These are phyloP conservation scores for Kluyveromyces siamensis DNA, from an alignment of 805 yeast species.

Conservation along the genomic window DNA sequence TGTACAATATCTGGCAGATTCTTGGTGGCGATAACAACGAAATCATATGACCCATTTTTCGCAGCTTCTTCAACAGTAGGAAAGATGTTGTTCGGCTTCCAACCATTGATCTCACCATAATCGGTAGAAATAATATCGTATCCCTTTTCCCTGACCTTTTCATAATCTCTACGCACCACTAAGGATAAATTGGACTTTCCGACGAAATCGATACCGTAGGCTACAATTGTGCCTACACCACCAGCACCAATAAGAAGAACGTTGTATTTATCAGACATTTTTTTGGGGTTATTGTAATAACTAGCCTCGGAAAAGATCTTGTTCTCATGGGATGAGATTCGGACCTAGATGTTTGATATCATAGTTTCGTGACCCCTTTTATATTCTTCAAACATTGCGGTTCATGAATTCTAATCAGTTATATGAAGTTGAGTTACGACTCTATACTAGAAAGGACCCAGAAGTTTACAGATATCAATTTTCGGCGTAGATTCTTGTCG, in stretches of 20 bases:
- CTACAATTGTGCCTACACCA: slow-evolving; percentile 71
- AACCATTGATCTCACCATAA: slow-evolving; percentile 42
- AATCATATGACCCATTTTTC: slow-evolving; percentile 37
- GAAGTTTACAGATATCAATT: too few species aligned
- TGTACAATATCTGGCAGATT: slow-evolving; percentile 55
- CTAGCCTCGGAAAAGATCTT: too few species aligned
- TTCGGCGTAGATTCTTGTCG: too few species aligned
- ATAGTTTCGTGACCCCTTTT: too few species aligned
- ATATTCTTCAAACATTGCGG: too few species aligned
- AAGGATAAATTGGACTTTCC: slow-evolving; percentile 44
- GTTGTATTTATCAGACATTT: slow-evolving; percentile 9
- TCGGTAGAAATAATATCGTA: slow-evolving; percentile 48
- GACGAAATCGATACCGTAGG: slow-evolving; percentile 45
- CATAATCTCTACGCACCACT: slow-evolving; percentile 54
- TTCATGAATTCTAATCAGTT: too few species aligned
- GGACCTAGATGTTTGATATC: too few species aligned
- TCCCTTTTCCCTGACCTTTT: slow-evolving; percentile 39
- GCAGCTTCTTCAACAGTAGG: slow-evolving; percentile 36
- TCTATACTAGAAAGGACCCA: too few species aligned
- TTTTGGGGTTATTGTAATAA: too few species aligned
- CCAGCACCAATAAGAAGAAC: slow-evolving; percentile 66
- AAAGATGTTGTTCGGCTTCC: slow-evolving; percentile 39
- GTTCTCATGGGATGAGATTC: too few species aligned
- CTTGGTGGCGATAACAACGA: slow-evolving; percentile 51
- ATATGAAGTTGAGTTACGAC: too few species aligned